Evolutionary conservation across 306 rosid genomes (phyloP).

Genomic region (Begonia fuchsioides): DNA sequence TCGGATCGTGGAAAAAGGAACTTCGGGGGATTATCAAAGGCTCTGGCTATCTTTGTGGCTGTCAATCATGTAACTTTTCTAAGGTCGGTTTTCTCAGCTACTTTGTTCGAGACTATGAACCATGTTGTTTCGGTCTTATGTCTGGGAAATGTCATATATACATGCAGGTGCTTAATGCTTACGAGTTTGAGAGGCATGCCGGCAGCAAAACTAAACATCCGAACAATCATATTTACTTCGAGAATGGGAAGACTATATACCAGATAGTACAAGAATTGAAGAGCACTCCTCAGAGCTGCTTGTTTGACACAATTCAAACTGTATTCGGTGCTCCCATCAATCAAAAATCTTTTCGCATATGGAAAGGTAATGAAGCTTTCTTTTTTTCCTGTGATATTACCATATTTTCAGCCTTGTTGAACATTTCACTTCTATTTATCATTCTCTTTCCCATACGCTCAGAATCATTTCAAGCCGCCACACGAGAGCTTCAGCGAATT

Average conservation of each 20-base stretch:
- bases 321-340: slow-evolving; percentile 72
- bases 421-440: neutral
- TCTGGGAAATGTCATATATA: too few species aligned
- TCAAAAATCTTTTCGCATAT: slow-evolving; percentile 63
- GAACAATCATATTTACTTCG: slow-evolving; percentile 73
- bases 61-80: slow-evolving; percentile 52
- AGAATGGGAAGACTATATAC: slow-evolving; percentile 75
- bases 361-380: slow-evolving; percentile 44
- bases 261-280: slow-evolving; percentile 72
- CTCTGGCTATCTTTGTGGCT: slow-evolving; percentile 75
- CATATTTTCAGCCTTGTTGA: neutral
- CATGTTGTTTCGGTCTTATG: too few species aligned
- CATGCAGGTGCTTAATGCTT: slow-evolving; percentile 67
- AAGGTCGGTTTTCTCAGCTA: slow-evolving; percentile 27
- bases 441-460: slow-evolving; percentile 3
- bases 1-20: slow-evolving; percentile 31
- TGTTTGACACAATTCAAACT: slow-evolving; percentile 65
- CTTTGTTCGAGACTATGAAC: neutral
- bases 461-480: slow-evolving; percentile 90
- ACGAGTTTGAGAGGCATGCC: slow-evolving; percentile 72
- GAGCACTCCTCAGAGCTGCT: slow-evolving; percentile 62
- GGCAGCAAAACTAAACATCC: slow-evolving; percentile 83
- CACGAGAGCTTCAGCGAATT: slow-evolving; percentile 81
- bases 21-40: slow-evolving; percentile 78
- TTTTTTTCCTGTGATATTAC: neutral